Base-by-base conservation (phyloP, 441 rosid species). In the Syzygium syzygioides region DNA sequence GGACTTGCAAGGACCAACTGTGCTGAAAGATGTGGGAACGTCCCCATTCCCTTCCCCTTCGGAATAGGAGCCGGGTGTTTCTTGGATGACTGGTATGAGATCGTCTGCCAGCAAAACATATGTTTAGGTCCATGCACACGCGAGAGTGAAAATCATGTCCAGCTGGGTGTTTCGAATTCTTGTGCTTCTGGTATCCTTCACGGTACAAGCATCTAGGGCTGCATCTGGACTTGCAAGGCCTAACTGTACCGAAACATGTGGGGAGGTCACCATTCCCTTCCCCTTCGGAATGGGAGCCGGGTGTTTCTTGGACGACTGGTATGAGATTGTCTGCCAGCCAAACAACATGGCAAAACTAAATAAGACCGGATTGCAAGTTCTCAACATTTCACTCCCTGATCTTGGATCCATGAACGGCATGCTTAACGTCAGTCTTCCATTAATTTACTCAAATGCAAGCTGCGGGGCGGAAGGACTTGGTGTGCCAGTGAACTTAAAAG, bases 391-490 rank as follows among this genome's bases (percentile, higher is more conserved):
- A 14, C 34, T 60, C 18, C 68, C 18, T 19, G 7, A 30, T 6
- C 0, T 3, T 30, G 14, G 4, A 6, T 13, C 1, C 68, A 13
- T 6, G 32, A 13, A 60, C 9, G 15, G 68, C 68, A n/a, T 14
- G 68, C 14, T 60, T 60, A 7, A 0, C 9, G 3, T n/a, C 34
- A 60, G 9, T 13, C 34, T n/a, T 60, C 68, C 34, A 6, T 6
- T 14, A 14, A 60, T 60, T 28, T 60, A 60, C 19, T n/a, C 68
- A 60, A 28, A 60, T 6, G 68, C 68, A 60, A 60, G 68, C 19
- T 60, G 19, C 0, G 9, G 4, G 9, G 18, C 4, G 0, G 4
- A 60, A 14, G 18, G 66, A 60, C 32, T 13, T 28, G 8, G 28
- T 8, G 28, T 4, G 28, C 28, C 28, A 23, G 28, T 57, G n/a